These are phyloP conservation scores for Salix purpurea DNA, from an alignment of 345 rosid genomes.

Conservation along the genomic window DNA sequence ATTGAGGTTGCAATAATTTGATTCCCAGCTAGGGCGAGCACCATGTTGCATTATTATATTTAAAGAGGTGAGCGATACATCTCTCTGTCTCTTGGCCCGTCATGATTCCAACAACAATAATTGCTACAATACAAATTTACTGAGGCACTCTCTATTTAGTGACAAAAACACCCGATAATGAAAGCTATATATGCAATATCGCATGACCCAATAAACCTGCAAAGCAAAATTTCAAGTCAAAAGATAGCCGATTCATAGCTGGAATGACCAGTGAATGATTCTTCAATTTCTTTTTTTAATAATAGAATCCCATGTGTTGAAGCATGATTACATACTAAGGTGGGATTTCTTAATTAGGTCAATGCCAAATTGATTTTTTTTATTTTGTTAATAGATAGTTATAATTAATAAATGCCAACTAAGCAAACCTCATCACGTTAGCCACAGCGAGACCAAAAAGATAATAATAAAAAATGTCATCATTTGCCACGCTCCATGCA, in stretches of 20 bases:
- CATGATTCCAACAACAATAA: neutral
- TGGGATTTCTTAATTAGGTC: neutral
- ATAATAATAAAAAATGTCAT: too few relatives aligned
- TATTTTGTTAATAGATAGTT: too few relatives aligned
- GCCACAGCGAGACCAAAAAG: too few relatives aligned
- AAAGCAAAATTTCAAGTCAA: too few relatives aligned
- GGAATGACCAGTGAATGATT: neutral
- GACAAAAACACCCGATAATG: too few relatives aligned
- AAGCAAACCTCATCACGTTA: too few relatives aligned
- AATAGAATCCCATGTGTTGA: neutral
- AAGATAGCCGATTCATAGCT: too few relatives aligned
- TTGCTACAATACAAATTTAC: neutral
- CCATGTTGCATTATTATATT: neutral
- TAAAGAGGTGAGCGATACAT: neutral
- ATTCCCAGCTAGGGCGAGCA: neutral
- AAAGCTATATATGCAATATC: too few relatives aligned
- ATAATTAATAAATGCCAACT: too few relatives aligned
- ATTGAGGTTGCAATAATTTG: neutral
- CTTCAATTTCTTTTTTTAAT: neutral
- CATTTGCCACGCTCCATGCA: neutral
- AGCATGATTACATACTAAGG: neutral
- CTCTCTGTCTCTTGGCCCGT: conserved; percentile 16
- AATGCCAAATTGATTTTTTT: neutral
- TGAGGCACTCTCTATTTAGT: too few relatives aligned
- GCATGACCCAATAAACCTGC: too few relatives aligned